Conservation (phyloP, 1,284 basidiomycete genomes). For the Thelephora terrestris region DNA sequence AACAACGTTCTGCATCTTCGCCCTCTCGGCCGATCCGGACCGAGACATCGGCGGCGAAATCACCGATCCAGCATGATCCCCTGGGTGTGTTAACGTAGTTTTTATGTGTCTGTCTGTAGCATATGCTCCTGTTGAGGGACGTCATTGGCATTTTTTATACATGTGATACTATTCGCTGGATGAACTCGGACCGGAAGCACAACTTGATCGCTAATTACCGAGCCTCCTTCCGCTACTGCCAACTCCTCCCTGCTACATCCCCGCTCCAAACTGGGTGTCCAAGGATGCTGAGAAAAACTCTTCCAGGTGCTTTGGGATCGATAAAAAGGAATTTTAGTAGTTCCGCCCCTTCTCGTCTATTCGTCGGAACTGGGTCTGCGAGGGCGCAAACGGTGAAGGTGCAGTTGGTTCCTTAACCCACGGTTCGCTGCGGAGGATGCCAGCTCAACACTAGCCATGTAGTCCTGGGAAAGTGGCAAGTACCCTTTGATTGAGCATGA, state of each 20-base stretch:
- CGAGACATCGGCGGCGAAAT: constrained; percentile 5
- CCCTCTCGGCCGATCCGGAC: constrained; percentile 9
- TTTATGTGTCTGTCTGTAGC: constrained; percentile 20
- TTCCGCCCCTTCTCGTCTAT: constrained; percentile 44
- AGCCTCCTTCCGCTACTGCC: constrained; percentile 2
- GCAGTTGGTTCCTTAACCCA: constrained; percentile 8
- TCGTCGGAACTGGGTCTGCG: constrained; percentile 69
- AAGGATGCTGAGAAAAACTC: constrained; percentile 25
- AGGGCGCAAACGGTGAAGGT: constrained; percentile 81
- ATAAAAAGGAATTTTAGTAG: constrained; percentile 52
- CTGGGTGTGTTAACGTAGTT: constrained; percentile 34
- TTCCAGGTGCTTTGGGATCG: constrained; percentile 33
- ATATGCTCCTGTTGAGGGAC: background rate
- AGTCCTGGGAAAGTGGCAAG: constrained; percentile 74
- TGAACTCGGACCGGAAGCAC: background rate
- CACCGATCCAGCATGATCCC: constrained; percentile 42
- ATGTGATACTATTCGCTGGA: constrained; percentile 13
- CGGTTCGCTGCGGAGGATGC: constrained; percentile 1
- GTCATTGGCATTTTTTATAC: background rate
- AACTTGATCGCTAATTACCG: background rate
- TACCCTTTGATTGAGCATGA: constrained; percentile 98
- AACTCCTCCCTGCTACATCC: background rate
- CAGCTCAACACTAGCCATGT: constrained; percentile 2
- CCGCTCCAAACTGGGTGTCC: background rate
- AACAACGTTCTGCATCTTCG: constrained; percentile 11